A percentile compares a stretch with the other conserved stretches of the same genome.
These are phyloP conservation scores for Candida sojae DNA, from an alignment of 1,139 yeast genomes.

Conservation along the genomic window DNA sequence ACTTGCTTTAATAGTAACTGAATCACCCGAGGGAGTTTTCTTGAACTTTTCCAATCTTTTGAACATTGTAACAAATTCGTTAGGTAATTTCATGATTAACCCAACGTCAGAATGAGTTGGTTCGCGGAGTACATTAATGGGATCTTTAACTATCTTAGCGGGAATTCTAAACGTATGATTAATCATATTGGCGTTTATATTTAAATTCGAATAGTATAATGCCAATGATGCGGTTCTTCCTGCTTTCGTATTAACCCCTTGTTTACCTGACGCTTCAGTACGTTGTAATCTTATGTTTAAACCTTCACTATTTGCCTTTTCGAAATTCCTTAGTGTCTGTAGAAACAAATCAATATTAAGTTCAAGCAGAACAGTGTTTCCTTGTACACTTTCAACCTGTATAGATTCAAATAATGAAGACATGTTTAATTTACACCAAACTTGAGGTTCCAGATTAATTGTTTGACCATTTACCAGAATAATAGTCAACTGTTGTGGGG, in stretches of 20 bases:
- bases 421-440: conserved; percentile 57
- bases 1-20: conserved; percentile 36
- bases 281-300: conserved; percentile 54
- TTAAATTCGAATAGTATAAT: conserved; percentile 45
- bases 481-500: conserved; percentile 45
- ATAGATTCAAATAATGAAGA: conserved; percentile 48
- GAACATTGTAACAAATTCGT: conserved; percentile 47
- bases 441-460: conserved; percentile 54
- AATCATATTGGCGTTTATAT: conserved; percentile 35
- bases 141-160: conserved; percentile 50
- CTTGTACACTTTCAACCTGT: conserved; percentile 47
- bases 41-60: conserved; percentile 60
- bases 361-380: conserved; percentile 53
- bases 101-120: conserved; percentile 52
- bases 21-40: conserved; percentile 32
- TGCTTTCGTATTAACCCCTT: conserved; percentile 21
- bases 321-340: conserved; percentile 56
- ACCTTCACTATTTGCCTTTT: conserved; percentile 51
- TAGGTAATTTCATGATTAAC: conserved; percentile 52
- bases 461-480: conserved; percentile 47
- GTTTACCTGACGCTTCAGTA: conserved; percentile 36
- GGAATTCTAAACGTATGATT: conserved; percentile 64
- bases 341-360: conserved; percentile 55
- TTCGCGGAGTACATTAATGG: conserved; percentile 45
- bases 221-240: conserved; percentile 55